Percentiles rank a stretch among this genome's conserved stretches.
Evolutionary conservation across 2,329 filamentous ascomycete species (phyloP).

Genomic region (Beauveria asiatica): DNA sequence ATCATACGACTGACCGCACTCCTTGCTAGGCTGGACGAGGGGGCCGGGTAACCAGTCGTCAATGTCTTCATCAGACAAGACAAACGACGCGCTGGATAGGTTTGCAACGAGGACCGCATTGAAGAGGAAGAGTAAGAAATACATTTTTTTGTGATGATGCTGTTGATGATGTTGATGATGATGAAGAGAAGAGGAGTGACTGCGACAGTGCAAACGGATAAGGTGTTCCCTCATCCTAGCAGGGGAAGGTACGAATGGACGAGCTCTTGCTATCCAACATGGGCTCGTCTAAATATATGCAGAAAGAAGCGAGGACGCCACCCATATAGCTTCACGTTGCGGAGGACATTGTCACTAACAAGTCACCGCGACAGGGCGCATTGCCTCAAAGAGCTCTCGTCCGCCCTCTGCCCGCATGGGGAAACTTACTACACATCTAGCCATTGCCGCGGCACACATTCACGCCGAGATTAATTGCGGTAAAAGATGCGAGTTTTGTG

Average conservation of each 20-base stretch:
- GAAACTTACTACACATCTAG: not conserved
- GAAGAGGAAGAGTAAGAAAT: not conserved
- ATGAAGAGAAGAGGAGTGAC: not conserved
- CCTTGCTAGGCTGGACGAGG: not conserved
- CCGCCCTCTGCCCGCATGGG: too few species aligned
- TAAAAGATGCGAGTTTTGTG: not conserved
- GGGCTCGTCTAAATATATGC: not conserved
- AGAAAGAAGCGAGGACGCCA: not conserved
- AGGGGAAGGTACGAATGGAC: not conserved
- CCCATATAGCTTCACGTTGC: not conserved
- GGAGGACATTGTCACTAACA: not conserved
- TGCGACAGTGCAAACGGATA: not conserved
- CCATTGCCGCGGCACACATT: not conserved
- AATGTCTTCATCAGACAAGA: not conserved
- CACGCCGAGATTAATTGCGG: not conserved
- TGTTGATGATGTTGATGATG: not conserved
- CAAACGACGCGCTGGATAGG: not conserved
- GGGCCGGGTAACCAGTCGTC: not conserved
- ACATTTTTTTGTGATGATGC: not conserved
- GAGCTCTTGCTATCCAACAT: not conserved
- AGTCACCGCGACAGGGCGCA: not conserved
- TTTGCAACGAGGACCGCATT: too few species aligned
- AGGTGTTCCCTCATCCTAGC: too few species aligned
- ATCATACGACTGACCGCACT: not conserved
- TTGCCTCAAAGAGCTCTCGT: not conserved